Evolutionary conservation across 2,329 filamentous ascomycete genomes (phyloP), one percentile per base, ranked within the genome.

Genomic region (Raffaelea ambrosiae): DNA sequence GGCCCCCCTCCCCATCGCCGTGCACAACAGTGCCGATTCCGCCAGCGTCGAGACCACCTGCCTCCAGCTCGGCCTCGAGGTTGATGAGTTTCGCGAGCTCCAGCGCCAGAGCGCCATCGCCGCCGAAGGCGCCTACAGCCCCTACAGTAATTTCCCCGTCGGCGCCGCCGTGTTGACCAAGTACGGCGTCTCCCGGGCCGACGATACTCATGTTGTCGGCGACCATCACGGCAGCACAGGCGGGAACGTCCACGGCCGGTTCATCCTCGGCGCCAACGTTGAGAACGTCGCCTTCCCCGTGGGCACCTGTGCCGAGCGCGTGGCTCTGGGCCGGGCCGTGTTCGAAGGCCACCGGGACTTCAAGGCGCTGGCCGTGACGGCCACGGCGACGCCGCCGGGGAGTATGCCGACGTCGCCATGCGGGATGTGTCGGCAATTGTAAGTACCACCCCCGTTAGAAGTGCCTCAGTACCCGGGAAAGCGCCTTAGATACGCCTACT

Each of bases 391-490:
- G 29, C 35, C 48, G 3, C 78, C 80, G 13, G 26, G 26, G 8
- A 29, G 43, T 14, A 35, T 19, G 26, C 80, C 82, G 4, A 77
- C 77, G 43, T 83, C 83, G 53, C 93, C 93, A 0, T 98, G 93
- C 63, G 93, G 93, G 48, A 96, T 95, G 89, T 97, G 91, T 65
- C 76, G 91, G 58, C 91, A 96, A 64, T 95, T 91, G 84, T 88
- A 62, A 70, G 79, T 74, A n/a, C n/a, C n/a, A n/a, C n/a, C n/a
- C n/a, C n/a, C n/a, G n/a, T n/a, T n/a, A n/a, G n/a, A n/a, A n/a
- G n/a, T n/a, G n/a, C n/a, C n/a, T n/a, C n/a, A n/a, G n/a, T n/a
- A n/a, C n/a, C n/a, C n/a, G n/a, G n/a, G n/a, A n/a, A n/a, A n/a
- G n/a, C n/a, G n/a, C n/a, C n/a, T n/a, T n/a, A n/a, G n/a, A n/a